These are phyloP conservation scores for Pythium sp. DNA, from an alignment of 352 stramenopile genomes.

Conservation along the genomic window DNA sequence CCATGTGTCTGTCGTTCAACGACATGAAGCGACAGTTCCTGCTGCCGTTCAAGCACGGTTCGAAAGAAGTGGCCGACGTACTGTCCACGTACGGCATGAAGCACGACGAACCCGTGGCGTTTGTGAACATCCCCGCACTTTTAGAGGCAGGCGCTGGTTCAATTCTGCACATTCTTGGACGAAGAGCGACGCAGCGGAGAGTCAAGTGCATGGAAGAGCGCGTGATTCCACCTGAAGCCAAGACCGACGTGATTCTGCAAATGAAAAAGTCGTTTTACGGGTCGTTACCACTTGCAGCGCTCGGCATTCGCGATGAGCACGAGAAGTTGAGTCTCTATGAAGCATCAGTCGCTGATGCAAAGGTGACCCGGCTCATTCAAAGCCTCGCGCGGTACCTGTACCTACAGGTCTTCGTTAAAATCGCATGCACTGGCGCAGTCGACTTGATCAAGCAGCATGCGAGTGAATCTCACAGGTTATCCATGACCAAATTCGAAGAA, in stretches of 20 bases:
- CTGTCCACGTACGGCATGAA: slow-evolving; percentile 48
- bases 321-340: slow-evolving; percentile 31
- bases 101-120: slow-evolving; percentile 23
- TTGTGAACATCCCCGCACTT: slow-evolving; percentile 29
- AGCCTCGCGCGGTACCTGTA: slow-evolving; percentile 38
- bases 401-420: slow-evolving; percentile 38
- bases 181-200: slow-evolving; percentile 35
- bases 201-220: slow-evolving; percentile 51
- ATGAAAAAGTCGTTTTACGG: slow-evolving; percentile 51
- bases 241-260: slow-evolving; percentile 28
- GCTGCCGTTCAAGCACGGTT: slow-evolving; percentile 57
- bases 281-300: slow-evolving; percentile 34
- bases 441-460: slow-evolving; percentile 18
- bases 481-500: neutral
- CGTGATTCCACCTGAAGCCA: slow-evolving; percentile 24
- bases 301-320: slow-evolving; percentile 35
- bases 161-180: slow-evolving; percentile 28
- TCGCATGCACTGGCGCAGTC: slow-evolving; percentile 22
- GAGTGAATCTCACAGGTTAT: neutral
- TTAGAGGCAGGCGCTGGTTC: slow-evolving; percentile 11
- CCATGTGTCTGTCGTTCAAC: slow-evolving; percentile 62
- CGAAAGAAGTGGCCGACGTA: slow-evolving; percentile 34
- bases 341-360: slow-evolving; percentile 20
- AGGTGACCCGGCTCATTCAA: slow-evolving; percentile 39
- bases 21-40: slow-evolving; percentile 74